Base-by-base conservation (phyloP, 805 yeast genomes). In the Kodamaea kaohsiungensis region DNA sequence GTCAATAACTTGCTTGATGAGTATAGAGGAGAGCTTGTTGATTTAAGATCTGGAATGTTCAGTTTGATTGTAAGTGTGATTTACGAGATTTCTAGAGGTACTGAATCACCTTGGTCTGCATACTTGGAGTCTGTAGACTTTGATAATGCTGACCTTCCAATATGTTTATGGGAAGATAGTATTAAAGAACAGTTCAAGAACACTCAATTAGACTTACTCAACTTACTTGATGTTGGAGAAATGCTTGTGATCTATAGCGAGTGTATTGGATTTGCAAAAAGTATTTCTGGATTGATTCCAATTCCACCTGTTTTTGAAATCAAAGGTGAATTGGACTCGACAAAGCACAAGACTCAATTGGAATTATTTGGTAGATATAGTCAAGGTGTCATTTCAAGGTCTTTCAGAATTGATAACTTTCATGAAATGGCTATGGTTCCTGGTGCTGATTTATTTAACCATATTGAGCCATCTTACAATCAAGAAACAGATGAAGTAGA, bases 381-480 rank as follows among this genome's bases (percentile, higher is more conserved):
- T 5, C 82, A 79, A 61, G 80, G 86, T 0, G 78, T 90, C 13
- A 84, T 92, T 0, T 83, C 95, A 1, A 78, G 97, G 56, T 91
- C 92, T 0, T 92, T 93, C 66, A 85, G 84, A 42, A 82, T 92
- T 27, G 98, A 93, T 67, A 77, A 77, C 49, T 91, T 69, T 65
- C 90, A 87, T 61, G 88, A 85, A 33, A 76, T 86, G 30, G 90
- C 89, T 0, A 72, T 93, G 49, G 96, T 92, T 19, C 97, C 98
- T 0, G 89, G 91, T 13, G 98, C 97, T 0, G 97, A 92, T 69
- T 72, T 93, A 37, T 90, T 91, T 71, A 92, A 92, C 60, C 97
- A 91, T 64, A 66, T 72, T 43, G 67, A 77, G 5, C 78, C 84
- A 68, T 37, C 52, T 5, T 18, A 59, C 5, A 53, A 54, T 5